Conservation (phyloP, 177 flowering plant genomes). For the Vitis hybrid region DNA sequence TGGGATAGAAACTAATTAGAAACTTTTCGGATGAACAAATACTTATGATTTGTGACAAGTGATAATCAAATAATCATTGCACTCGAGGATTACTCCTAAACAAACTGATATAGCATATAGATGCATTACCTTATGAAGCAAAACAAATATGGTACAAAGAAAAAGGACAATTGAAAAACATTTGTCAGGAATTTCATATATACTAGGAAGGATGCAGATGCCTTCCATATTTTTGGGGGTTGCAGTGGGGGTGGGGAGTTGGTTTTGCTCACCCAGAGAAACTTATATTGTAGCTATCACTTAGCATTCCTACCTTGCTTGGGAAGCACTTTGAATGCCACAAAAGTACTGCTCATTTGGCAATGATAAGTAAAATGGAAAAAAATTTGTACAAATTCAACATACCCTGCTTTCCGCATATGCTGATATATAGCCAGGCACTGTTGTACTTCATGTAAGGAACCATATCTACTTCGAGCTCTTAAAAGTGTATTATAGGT, state of each 20-base stretch:
- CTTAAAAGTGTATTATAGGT: conserved; percentile 83
- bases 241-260: too few relatives aligned
- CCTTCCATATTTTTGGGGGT: too few relatives aligned
- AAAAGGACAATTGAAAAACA: not conserved
- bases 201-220: not conserved
- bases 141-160: not conserved
- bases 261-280: too few relatives aligned
- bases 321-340: too few relatives aligned
- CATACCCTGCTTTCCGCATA: conserved; percentile 92
- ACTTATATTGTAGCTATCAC: too few relatives aligned
- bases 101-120: not conserved
- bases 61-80: not conserved
- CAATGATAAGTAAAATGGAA: not conserved
- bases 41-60: not conserved
- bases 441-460: conserved; percentile 74
- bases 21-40: too few relatives aligned
- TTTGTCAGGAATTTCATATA: not conserved
- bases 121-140: not conserved
- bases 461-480: conserved; percentile 82
- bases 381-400: not conserved
- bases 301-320: too few relatives aligned
- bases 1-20: too few relatives aligned
- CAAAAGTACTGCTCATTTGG: too few relatives aligned
- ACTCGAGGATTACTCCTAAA: not conserved
- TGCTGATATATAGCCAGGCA: conserved; percentile 85